Conservation (phyloP, 2,329 filamentous ascomycete genomes). For the Ophiostoma novo-ulmi region DNA sequence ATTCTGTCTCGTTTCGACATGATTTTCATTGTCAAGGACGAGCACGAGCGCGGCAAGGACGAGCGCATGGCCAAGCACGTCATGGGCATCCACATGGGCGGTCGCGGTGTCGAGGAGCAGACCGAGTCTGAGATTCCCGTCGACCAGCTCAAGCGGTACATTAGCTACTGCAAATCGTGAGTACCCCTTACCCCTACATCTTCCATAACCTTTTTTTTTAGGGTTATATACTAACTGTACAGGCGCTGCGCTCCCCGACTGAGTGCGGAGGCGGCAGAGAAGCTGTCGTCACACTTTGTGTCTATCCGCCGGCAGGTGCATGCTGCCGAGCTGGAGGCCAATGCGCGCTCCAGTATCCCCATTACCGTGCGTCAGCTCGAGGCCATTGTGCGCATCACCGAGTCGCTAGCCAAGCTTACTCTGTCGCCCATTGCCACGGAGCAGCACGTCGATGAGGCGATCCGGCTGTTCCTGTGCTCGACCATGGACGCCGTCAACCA, state of each 20-base stretch:
- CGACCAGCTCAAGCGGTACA: constrained; percentile 95
- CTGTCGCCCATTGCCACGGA: constrained; percentile 84
- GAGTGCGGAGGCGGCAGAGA: constrained; percentile 85
- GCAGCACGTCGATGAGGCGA: constrained; percentile 92
- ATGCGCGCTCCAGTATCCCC: constrained; percentile 85
- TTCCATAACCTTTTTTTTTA: background rate
- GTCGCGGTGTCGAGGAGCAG: constrained; percentile 73
- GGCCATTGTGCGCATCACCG: constrained; percentile 93
- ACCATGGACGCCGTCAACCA: constrained; percentile 98
- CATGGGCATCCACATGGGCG: constrained; percentile 94
- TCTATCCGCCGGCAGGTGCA: constrained; percentile 93
- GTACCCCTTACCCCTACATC: background rate
- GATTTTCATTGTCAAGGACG: constrained; percentile 98
- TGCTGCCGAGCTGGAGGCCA: constrained; percentile 81
- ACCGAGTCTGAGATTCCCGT: constrained; percentile 84
- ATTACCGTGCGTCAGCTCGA: constrained; percentile 97
- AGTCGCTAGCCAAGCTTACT: constrained; percentile 86
- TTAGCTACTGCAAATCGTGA: constrained; percentile 87
- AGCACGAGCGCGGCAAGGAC: constrained; percentile 83
- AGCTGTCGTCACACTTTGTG: constrained; percentile 94
- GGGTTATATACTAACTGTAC: background rate
- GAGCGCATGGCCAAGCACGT: constrained; percentile 94
- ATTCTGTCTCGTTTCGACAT: constrained; percentile 98
- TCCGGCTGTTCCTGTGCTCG: constrained; percentile 88
- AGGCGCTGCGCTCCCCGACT: constrained; percentile 81